Evolutionary conservation across 2,329 filamentous ascomycete genomes (phyloP), one percentile per base, ranked within the genome.

Genomic region (Fusarium pseudoanthophilum): DNA sequence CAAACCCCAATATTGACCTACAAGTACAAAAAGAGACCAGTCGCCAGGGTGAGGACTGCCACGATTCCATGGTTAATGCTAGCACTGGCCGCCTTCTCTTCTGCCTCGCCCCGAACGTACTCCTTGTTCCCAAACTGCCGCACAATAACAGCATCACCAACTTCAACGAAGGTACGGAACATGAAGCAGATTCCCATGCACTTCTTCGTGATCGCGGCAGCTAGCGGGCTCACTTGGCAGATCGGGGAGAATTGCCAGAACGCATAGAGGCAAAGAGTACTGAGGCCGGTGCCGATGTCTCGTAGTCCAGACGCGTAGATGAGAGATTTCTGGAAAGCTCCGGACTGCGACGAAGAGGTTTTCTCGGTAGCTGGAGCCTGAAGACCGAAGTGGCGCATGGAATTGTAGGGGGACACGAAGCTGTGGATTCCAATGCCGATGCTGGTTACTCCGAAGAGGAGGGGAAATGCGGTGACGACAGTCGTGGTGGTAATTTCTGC

Each of bases 141-240:
- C 11, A 72, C 32, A 21, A 73, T 15, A 13, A 71, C 48, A 45
- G 71, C 71, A 42, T 73, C 71, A 5, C 71, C 71, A n/a, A 74
- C 40, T 5, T 49, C 71, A 15, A 73, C 67, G 3, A 71, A 7
- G 3, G 71, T 64, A 15, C 71, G 71, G 3, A 56, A 16, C 34
- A 73, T 68, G 28, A 74, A 61, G 32, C 62, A 74, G 9, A 74
- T 48, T 9, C 71, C 71, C 34, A 73, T 24, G 5, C 71, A 74
- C 16, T 55, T 73, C 15, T 58, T 64, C 3, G 55, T 57, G 2
- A 67, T 15, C 0, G 67, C 71, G 0, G 67, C 49, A 10, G 58
- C 71, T 14, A 71, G 11, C 0, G 71, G 62, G 24, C 59, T 72
- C 7, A 52, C 51, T 15, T 32, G 62, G 1, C 71, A 73, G 7